Base-by-base conservation (phyloP, 2,329 filamentous ascomycete species). In the Myotisia sp. region DNA sequence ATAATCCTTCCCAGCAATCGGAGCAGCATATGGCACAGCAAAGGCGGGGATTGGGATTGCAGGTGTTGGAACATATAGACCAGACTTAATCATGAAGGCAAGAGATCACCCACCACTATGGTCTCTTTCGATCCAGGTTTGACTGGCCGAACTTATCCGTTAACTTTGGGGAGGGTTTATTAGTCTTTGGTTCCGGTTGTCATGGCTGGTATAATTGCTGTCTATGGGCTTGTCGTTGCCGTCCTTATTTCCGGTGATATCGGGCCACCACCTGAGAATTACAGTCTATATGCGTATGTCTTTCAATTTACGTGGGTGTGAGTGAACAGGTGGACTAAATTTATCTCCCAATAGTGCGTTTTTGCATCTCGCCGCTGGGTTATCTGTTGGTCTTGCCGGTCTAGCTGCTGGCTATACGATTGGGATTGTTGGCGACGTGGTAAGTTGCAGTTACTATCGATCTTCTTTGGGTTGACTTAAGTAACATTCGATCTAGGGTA, bases 161-260 rank as follows among this genome's bases (percentile, higher is more conserved):
- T 53, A 38, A 53, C 41, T 23, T 13, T 14, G 10, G 13, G 12
- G 13, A n/a, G 10, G 22, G 21, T 6, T 17, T n/a, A 18, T 20
- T 42, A 66, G 63, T 66, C 63, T 21, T 52, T 67, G 29, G 64
- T 67, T 34, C 63, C 63, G 19, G 63, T 67, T 34, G 62, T 98
- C 67, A 98, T 98, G 90, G 92, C 90, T 49, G 90, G 90, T 74
- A 98, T 98, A 56, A 84, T 98, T 52, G 90, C 90, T 38, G 90
- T 98, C 47, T 98, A 98, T 64, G 83, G 86, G 33, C 80, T 98
- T 48, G 90, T 98, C 51, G 86, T 98, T 47, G 81, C 87, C 12
- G 90, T 98, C 52, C 74, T 98, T 47, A 98, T 98, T 56, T 83
- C 85, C 37, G 79, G 84, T 59, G 84, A 93, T 57, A 75, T 95